These are phyloP conservation scores for Pyrenochaeta sp. DNA, from an alignment of 2,329 filamentous ascomycete genomes.

Conservation along the genomic window DNA sequence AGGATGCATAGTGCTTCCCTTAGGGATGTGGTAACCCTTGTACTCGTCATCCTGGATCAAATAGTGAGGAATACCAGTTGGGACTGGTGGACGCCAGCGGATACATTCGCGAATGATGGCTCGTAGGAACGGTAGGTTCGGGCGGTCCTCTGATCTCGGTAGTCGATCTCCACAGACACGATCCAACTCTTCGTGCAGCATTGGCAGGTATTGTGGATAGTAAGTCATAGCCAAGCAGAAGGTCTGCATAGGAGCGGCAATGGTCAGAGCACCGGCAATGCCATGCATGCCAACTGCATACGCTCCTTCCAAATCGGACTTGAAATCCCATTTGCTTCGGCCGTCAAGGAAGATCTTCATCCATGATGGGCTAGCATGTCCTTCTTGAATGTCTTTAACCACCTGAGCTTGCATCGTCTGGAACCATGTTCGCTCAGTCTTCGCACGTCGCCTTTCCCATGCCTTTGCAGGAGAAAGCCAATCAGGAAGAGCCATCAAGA, in stretches of 20 bases:
- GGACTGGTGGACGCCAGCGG: constrained; percentile 57
- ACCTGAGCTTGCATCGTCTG: constrained; percentile 56
- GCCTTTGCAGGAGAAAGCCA: constrained; percentile 54
- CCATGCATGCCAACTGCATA: constrained; percentile 59
- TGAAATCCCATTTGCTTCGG: constrained; percentile 51
- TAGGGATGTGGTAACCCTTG: constrained; percentile 65
- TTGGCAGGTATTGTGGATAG: constrained; percentile 54
- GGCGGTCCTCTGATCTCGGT: constrained; percentile 48
- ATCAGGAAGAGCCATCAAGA: constrained; percentile 56
- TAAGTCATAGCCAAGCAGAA: constrained; percentile 58
- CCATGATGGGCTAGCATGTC: constrained; percentile 51
- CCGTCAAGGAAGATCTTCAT: constrained; percentile 55
- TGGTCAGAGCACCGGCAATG: constrained; percentile 57
- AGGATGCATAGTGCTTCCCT: constrained; percentile 58
- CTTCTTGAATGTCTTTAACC: constrained; percentile 42
- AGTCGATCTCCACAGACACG: constrained; percentile 51
- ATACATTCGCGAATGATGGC: constrained; percentile 51
- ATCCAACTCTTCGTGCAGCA: constrained; percentile 53
- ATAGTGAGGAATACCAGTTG: constrained; percentile 62
- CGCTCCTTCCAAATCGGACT: constrained; percentile 55
- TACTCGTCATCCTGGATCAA: constrained; percentile 65
- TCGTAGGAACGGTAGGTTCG: constrained; percentile 50
- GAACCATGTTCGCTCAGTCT: constrained; percentile 55
- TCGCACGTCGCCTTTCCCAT: constrained; percentile 55
- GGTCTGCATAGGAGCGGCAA: constrained; percentile 57